These are phyloP conservation scores for Cnidoscolus chayamansa DNA, from an alignment of 441 rosid species.

Conservation along the genomic window DNA sequence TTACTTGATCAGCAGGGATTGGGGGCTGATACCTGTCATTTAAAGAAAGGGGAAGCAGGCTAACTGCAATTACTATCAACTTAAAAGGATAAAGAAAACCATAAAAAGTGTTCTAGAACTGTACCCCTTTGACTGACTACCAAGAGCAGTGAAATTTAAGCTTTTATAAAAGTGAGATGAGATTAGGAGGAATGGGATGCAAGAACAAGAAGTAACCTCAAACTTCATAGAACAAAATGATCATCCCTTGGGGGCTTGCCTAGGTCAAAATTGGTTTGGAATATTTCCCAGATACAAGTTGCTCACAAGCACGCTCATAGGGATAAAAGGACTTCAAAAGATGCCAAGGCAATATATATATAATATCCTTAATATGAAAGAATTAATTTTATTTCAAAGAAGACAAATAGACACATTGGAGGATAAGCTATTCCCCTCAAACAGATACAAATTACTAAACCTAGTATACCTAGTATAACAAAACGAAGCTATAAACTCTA, in stretches of 20 bases:
- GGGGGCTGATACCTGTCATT: conserved; percentile 45
- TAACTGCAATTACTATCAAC: neutral
- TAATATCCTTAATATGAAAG: no score
- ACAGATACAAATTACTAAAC: neutral
- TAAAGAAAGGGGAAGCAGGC: neutral
- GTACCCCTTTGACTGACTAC: neutral
- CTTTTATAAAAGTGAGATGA: neutral
- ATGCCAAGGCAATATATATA: no score
- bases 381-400: no score
- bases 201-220: neutral
- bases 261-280: neutral
- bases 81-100: no score
- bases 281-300: neutral
- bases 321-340: no score
- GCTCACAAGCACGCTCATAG: no score
- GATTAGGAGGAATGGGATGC: neutral
- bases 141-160: neutral
- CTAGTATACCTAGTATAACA: no score
- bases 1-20: conserved; percentile 45
- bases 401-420: no score
- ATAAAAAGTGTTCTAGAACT: neutral
- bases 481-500: neutral
- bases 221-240: neutral
- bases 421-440: neutral
- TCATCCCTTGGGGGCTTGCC: neutral